phyloP scores from a whole-genome alignment of 2,329 filamentous ascomycete species.

The Penicillium sp. region DNA sequence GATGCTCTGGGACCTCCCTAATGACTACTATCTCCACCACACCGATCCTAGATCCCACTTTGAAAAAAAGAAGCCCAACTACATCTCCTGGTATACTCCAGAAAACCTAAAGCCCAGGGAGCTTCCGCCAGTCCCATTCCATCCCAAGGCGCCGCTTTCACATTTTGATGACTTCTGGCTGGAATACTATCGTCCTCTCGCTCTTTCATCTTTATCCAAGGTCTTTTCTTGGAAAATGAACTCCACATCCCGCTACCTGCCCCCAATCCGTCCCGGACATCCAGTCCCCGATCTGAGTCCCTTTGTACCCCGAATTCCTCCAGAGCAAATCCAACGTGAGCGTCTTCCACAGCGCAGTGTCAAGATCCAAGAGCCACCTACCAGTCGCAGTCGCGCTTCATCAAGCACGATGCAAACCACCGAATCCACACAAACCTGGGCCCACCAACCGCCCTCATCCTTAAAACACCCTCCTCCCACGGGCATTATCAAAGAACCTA shows the following conservation, averaged over 20 bases:
- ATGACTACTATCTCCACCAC: slow-evolving; percentile 95
- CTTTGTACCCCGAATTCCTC: slow-evolving; percentile 71
- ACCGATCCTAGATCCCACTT: slow-evolving; percentile 74
- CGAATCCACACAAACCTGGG: slow-evolving; percentile 30
- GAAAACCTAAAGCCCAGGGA: slow-evolving; percentile 64
- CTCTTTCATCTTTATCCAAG: slow-evolving; percentile 84
- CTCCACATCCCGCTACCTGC: slow-evolving; percentile 79
- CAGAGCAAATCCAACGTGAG: slow-evolving; percentile 58
- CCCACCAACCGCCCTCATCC: slow-evolving; percentile 34
- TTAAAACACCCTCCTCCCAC: slow-evolving; percentile 35
- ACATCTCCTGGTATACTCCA: slow-evolving; percentile 87
- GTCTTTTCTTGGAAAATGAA: slow-evolving; percentile 93
- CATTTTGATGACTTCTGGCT: slow-evolving; percentile 94
- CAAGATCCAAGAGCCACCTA: slow-evolving; percentile 63
- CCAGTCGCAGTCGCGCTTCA: slow-evolving; percentile 41
- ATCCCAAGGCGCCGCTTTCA: slow-evolving; percentile 36
- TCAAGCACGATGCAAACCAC: slow-evolving; percentile 33
- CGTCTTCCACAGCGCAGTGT: slow-evolving; percentile 56
- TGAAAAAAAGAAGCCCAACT: slow-evolving; percentile 62
- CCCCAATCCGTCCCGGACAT: slow-evolving; percentile 63
- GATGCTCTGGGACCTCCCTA: slow-evolving; percentile 93
- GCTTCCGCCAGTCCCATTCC: slow-evolving; percentile 50
- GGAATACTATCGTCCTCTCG: slow-evolving; percentile 89
- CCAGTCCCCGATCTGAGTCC: slow-evolving; percentile 79
- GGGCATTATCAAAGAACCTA: slow-evolving; percentile 59